Evolutionary conservation across 768 basidiomycete species (phyloP), one percentile per base, ranked within the genome.

Genomic region (Phanerochaete sordida): DNA sequence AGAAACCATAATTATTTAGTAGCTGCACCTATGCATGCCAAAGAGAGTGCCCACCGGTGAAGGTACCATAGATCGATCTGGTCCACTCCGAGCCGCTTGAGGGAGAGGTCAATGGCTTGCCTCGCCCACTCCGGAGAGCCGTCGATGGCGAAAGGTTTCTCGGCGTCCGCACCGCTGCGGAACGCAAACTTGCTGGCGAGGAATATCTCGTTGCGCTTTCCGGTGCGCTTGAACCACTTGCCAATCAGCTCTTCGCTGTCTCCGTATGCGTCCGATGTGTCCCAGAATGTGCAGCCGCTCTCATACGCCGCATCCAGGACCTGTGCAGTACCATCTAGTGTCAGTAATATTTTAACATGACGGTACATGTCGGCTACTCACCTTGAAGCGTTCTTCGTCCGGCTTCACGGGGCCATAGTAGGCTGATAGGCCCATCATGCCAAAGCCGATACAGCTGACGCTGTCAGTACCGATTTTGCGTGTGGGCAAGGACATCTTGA

Each of bases 101-200:
- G 49, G 3, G 58, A 59, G 2, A n/a, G 31, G 3, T 56, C 55
- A 16, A 63, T 6, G 2, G 27, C 26, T 24, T 56, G 27, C 9
- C 26, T 2, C 31, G 39, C 37, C 16, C 56, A 63, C 28, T 54
- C 57, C 1, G 62, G 62, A 11, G 65, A 62, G 15, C 71, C 67
- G 52, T 61, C 56, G 50, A 51, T 33, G 30, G 44, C 13, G 24
- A 19, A 69, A 3, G 15, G 11, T 24, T 26, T 15, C 35, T 8
- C 23, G 5, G 53, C 23, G 30, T 59, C 64, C 30, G 56, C 39
- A 23, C 81, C 81, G n/a, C n/a, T n/a, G n/a, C n/a, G n/a, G n/a
- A n/a, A n/a, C n/a, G n/a, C n/a, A 49, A 81, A 82, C 68, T 88
- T 88, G 16, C 84, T 86, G 2, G 85, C 84, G 16, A 88, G 75